phyloP scores from a whole-genome alignment of 179 eudicot species.

The Amaranthus tricolor region DNA sequence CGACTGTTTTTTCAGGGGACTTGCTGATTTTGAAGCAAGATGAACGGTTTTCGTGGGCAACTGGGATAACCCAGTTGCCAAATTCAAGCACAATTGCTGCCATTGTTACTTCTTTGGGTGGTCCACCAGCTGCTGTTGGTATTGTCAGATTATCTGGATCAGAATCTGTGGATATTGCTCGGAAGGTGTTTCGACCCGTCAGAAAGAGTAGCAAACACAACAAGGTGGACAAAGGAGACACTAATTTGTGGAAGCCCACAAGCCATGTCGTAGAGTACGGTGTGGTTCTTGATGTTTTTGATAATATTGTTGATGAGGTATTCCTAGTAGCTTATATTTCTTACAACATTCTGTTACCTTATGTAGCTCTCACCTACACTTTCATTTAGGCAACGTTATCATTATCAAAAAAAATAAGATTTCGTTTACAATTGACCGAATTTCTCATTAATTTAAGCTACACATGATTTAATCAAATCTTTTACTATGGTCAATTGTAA shows the following conservation, averaged over 20 bases:
- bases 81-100: slow-evolving; percentile 80
- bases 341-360: background rate
- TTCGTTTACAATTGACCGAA: too few species aligned
- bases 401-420: too few species aligned
- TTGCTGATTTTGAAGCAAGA: slow-evolving; percentile 50
- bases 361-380: too few species aligned
- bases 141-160: slow-evolving; percentile 91
- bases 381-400: too few species aligned
- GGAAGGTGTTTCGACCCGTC: slow-evolving; percentile 52
- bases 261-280: slow-evolving; percentile 95
- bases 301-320: slow-evolving; percentile 88
- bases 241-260: slow-evolving; percentile 55
- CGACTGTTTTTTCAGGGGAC: slow-evolving; percentile 35
- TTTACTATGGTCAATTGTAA: too few species aligned
- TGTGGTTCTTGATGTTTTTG: slow-evolving; percentile 51
- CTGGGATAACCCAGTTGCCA: slow-evolving; percentile 23
- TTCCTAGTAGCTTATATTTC: background rate
- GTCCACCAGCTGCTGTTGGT: slow-evolving; percentile 90
- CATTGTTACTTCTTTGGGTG: slow-evolving; percentile 89
- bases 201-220: slow-evolving; percentile 30
- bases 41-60: slow-evolving; percentile 49
- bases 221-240: slow-evolving; percentile 8
- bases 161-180: slow-evolving; percentile 56
- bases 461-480: too few species aligned
- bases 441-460: too few species aligned